Percentiles rank a stretch among this genome's conserved stretches.
Evolutionary conservation across 768 basidiomycete genomes (phyloP).

Genomic region (Panaeolus papilionaceus): DNA sequence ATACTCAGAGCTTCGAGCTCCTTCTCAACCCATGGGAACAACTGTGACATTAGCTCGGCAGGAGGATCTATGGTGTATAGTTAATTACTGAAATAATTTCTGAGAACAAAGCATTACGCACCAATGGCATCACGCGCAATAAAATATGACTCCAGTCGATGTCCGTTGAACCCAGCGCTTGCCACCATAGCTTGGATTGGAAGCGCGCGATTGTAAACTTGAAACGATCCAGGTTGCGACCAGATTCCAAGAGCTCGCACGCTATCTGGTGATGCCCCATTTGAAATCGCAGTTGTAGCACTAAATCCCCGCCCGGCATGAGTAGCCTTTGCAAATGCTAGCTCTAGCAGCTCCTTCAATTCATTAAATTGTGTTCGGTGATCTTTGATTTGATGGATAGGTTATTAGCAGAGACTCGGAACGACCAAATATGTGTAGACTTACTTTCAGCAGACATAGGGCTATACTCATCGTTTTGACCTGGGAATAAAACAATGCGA

Average conservation of each 20-base stretch:
- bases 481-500: background rate
- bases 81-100: background rate
- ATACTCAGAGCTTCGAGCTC: background rate
- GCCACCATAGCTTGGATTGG: background rate
- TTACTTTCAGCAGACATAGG: background rate
- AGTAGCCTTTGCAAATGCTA: background rate
- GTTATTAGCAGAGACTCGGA: background rate
- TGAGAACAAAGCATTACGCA: background rate
- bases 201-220: background rate
- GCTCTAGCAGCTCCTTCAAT: background rate
- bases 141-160: background rate
- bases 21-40: background rate
- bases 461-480: background rate
- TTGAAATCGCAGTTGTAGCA: background rate
- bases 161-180: background rate
- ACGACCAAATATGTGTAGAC: background rate
- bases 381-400: background rate
- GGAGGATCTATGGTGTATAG: background rate
- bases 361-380: background rate
- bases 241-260: background rate
- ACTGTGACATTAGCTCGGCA: background rate
- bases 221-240: background rate
- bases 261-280: background rate
- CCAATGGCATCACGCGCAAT: background rate
- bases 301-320: background rate